Conservation (phyloP, 2,329 filamentous ascomycete genomes). For the Epichloe brachyelytri region DNA sequence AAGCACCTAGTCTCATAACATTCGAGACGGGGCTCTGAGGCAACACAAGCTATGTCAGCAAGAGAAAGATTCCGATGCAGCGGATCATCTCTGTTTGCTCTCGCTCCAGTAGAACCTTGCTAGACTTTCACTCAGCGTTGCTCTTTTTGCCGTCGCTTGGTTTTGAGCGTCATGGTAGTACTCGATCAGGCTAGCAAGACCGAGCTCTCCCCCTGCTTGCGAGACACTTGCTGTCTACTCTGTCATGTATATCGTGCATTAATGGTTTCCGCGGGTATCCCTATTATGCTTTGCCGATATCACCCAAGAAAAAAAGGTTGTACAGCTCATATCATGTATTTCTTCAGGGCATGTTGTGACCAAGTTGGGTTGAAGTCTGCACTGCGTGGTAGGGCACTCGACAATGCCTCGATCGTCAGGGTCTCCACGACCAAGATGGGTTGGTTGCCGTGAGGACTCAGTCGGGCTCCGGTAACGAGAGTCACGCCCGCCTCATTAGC, state of each 20-base stretch:
- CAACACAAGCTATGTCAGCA: slow-evolving; percentile 1
- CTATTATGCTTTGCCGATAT: not conserved
- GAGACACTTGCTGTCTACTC: not conserved
- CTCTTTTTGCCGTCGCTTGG: not conserved
- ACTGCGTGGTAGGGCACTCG: not conserved
- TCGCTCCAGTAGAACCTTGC: not conserved
- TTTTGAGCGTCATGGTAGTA: not conserved
- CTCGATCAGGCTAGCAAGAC: not conserved
- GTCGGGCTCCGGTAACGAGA: not conserved
- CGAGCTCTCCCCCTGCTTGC: not conserved
- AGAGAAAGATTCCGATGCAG: slow-evolving; percentile 1
- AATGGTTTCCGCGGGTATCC: not conserved
- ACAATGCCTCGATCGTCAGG: not conserved
- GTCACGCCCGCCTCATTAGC: not conserved
- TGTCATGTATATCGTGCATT: not conserved
- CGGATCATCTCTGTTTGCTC: slow-evolving; percentile 1
- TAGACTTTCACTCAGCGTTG: not conserved
- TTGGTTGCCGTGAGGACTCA: not conserved
- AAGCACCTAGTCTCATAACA: not conserved
- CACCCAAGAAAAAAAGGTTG: not conserved
- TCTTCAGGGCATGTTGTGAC: not conserved
- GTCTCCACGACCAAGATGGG: not conserved
- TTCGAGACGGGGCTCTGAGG: not conserved
- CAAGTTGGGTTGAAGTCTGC: not conserved
- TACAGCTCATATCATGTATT: not conserved